A percentile compares a stretch with the other conserved stretches of the same genome.
phyloP scores from a whole-genome alignment of 192 early-diverging fungal species.

The Hyaloraphidium curvatum region DNA sequence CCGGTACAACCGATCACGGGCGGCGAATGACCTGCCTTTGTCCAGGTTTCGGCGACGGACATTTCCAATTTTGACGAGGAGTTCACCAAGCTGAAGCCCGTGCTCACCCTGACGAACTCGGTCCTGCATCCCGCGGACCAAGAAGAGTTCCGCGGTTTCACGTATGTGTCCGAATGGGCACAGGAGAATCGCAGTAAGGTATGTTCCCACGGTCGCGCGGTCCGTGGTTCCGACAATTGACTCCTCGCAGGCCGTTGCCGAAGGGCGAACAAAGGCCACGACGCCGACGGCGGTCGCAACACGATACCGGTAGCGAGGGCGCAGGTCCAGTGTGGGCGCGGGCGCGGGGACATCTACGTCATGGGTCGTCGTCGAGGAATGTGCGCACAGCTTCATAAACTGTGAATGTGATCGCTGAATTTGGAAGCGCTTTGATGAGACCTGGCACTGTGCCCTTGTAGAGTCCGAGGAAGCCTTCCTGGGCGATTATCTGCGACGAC shows the following conservation, averaged over 20 bases:
- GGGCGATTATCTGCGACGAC: constrained; percentile 36
- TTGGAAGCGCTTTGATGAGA: constrained; percentile 68
- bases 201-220: too few species aligned
- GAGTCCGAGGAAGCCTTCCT: constrained; percentile 65
- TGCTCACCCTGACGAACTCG: constrained; percentile 77
- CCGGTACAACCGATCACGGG: not conserved
- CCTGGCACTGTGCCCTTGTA: constrained; percentile 77
- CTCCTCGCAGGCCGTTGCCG: too few species aligned
- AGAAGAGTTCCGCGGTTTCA: constrained; percentile 85
- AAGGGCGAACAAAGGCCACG: too few species aligned
- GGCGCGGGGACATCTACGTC: too few species aligned
- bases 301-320: too few species aligned
- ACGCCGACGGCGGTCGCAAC: too few species aligned
- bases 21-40: not conserved
- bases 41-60: constrained; percentile 52
- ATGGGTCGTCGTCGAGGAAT: too few species aligned
- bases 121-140: constrained; percentile 64
- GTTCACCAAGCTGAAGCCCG: constrained; percentile 87
- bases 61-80: constrained; percentile 97
- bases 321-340: too few species aligned
- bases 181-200: constrained; percentile 6
- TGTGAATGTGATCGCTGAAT: constrained; percentile 72
- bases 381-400: too few species aligned
- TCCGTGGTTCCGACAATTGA: too few species aligned
- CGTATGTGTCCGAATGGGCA: constrained; percentile 80